Evolutionary conservation across 2,329 filamentous ascomycete genomes (phyloP).

Genomic region (Bertia moriformis): DNA sequence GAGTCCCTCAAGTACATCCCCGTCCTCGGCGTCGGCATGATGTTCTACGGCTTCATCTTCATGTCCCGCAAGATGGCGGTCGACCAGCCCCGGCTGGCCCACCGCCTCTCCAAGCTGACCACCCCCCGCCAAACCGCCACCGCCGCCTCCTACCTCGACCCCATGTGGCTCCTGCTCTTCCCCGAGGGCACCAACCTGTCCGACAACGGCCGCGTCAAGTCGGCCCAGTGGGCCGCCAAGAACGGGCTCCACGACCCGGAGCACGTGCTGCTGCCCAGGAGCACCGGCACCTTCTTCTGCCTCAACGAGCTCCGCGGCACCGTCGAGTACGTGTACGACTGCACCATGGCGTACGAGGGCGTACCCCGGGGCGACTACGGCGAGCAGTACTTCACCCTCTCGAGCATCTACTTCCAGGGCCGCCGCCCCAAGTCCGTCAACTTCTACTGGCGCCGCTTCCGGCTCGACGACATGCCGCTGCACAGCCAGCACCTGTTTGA

Average conservation of each 20-base stretch:
- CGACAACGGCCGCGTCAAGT: slow-evolving; percentile 53
- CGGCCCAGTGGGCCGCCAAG: slow-evolving; percentile 64
- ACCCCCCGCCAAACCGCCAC: slow-evolving; percentile 33
- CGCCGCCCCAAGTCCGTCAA: slow-evolving; percentile 88
- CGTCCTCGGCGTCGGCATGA: slow-evolving; percentile 65
- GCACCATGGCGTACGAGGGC: slow-evolving; percentile 89
- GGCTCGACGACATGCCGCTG: slow-evolving; percentile 66
- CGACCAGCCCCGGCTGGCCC: slow-evolving; percentile 61
- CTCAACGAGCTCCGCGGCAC: slow-evolving; percentile 60
- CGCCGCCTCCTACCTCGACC: slow-evolving; percentile 44
- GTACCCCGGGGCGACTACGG: slow-evolving; percentile 71
- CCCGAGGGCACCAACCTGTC: slow-evolving; percentile 78
- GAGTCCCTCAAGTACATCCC: slow-evolving; percentile 74
- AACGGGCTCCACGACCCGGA: slow-evolving; percentile 56
- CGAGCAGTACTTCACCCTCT: slow-evolving; percentile 79
- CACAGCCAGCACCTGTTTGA: slow-evolving; percentile 64
- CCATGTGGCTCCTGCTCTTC: slow-evolving; percentile 84
- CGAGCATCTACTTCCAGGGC: slow-evolving; percentile 77
- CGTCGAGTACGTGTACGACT: slow-evolving; percentile 78
- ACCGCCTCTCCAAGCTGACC: slow-evolving; percentile 59
- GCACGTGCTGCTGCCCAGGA: slow-evolving; percentile 64
- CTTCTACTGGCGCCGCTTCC: slow-evolving; percentile 87
- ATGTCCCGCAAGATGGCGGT: slow-evolving; percentile 78
- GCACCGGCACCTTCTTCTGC: slow-evolving; percentile 69
- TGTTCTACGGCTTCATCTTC: slow-evolving; percentile 83